Evolutionary conservation across 2,329 filamentous ascomycete species (phyloP).

Genomic region (Botrytis squamosa): DNA sequence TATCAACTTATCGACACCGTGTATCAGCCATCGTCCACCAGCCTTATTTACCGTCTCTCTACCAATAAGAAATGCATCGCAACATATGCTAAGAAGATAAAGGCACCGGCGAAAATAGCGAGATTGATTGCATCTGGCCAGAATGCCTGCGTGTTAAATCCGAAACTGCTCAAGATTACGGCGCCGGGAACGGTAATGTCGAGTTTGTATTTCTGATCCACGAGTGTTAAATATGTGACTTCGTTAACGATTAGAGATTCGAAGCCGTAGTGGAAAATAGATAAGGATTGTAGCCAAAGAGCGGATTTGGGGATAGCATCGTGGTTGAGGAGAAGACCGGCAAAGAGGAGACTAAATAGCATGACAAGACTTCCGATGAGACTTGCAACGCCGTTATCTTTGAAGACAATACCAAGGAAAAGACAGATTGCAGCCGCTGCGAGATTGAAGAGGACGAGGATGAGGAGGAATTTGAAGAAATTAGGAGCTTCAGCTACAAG

Average conservation of each 20-base stretch:
- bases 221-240: slow-evolving; percentile 81
- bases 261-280: slow-evolving; percentile 98
- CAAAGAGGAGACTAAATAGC: slow-evolving; percentile 94
- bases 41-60: slow-evolving; percentile 67
- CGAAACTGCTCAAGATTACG: slow-evolving; percentile 90
- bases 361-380: slow-evolving; percentile 93
- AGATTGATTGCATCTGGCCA: slow-evolving; percentile 84
- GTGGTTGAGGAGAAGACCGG: slow-evolving; percentile 90
- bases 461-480: slow-evolving; percentile 88
- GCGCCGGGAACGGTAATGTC: slow-evolving; percentile 96
- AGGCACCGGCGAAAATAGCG: slow-evolving; percentile 76
- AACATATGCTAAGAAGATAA: slow-evolving; percentile 82
- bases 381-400: slow-evolving; percentile 87
- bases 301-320: slow-evolving; percentile 84
- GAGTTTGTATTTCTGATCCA: slow-evolving; percentile 93
- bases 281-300: slow-evolving; percentile 87
- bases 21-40: neutral
- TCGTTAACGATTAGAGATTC: slow-evolving; percentile 97
- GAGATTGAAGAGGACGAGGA: slow-evolving; percentile 93
- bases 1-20: neutral
- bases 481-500: slow-evolving; percentile 77
- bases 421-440: slow-evolving; percentile 91
- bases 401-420: slow-evolving; percentile 94
- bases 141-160: slow-evolving; percentile 82
- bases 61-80: slow-evolving; percentile 94